These are phyloP conservation scores for Talaromyces sp. DNA, from an alignment of 2,329 filamentous ascomycete genomes.

Conservation along the genomic window DNA sequence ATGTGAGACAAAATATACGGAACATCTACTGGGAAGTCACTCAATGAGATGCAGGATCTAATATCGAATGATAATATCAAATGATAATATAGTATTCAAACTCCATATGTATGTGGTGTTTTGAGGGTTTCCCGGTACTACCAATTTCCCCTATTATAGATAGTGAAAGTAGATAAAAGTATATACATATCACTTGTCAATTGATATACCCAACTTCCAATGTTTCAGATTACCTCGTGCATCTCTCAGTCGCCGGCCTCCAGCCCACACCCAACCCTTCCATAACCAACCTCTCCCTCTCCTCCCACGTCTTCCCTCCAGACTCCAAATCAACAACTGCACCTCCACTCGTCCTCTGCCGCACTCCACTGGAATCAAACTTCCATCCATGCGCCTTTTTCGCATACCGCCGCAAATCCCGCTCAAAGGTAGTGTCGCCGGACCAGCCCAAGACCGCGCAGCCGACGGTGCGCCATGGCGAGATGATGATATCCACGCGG, in stretches of 20 bases:
- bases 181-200: no score
- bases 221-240: slow-evolving; percentile 48
- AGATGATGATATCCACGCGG: slow-evolving; percentile 86
- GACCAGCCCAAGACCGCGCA: slow-evolving; percentile 87
- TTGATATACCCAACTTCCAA: background rate
- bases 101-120: no score
- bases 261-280: slow-evolving; percentile 65
- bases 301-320: slow-evolving; percentile 50
- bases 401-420: slow-evolving; percentile 76
- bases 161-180: no score
- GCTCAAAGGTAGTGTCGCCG: slow-evolving; percentile 81
- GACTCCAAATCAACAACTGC: slow-evolving; percentile 66
- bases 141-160: no score
- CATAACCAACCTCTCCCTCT: slow-evolving; percentile 77
- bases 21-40: no score
- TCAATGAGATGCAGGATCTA: no score
- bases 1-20: no score
- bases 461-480: slow-evolving; percentile 80
- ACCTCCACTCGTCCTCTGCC: slow-evolving; percentile 57
- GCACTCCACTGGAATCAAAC: slow-evolving; percentile 85
- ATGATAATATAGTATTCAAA: no score
- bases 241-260: slow-evolving; percentile 61
- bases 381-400: slow-evolving; percentile 68
- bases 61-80: no score
- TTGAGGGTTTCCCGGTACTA: no score